A percentile compares a stretch with the other conserved stretches of the same genome.
These are phyloP conservation scores for Entomortierella parvispora DNA, from an alignment of 192 early-diverging fungal genomes.

Conservation along the genomic window DNA sequence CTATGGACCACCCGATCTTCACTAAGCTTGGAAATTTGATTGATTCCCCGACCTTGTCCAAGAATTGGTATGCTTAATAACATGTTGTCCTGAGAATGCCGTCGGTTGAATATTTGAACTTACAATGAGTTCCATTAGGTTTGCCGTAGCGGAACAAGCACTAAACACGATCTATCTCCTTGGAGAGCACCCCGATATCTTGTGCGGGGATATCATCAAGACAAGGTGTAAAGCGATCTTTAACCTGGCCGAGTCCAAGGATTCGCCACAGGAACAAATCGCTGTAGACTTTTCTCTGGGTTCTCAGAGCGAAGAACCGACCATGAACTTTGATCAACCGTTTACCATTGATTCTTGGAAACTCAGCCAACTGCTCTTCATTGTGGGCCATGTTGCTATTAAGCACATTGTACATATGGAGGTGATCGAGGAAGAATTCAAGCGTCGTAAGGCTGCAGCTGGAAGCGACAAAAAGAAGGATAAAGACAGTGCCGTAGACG, in stretches of 20 bases:
- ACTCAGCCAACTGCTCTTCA: slow-evolving; percentile 88
- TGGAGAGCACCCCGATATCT: slow-evolving; percentile 88
- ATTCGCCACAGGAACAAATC: slow-evolving; percentile 52
- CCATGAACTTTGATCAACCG: slow-evolving; percentile 35
- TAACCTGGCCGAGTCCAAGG: slow-evolving; percentile 43
- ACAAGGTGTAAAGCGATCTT: slow-evolving; percentile 74
- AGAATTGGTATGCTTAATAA: slow-evolving; percentile 59
- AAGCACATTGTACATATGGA: slow-evolving; percentile 98
- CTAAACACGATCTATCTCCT: slow-evolving; percentile 93
- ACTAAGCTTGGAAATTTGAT: slow-evolving; percentile 57
- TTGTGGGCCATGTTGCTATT: slow-evolving; percentile 95
- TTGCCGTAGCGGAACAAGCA: slow-evolving; percentile 92
- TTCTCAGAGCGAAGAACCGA: slow-evolving; percentile 15
- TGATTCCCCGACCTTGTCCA: slow-evolving; percentile 55
- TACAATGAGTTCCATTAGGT: slow-evolving; percentile 67
- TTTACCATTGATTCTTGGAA: slow-evolving; percentile 68
- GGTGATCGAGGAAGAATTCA: slow-evolving; percentile 92
- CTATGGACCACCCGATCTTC: slow-evolving; percentile 69
- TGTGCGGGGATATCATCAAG: slow-evolving; percentile 84
- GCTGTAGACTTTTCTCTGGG: slow-evolving; percentile 2
- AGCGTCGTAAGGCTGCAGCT: slow-evolving; percentile 73
- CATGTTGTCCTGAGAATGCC: neutral
- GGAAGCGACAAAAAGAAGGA: slow-evolving; percentile 52
- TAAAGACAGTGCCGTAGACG: slow-evolving; percentile 61
- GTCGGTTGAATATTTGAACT: neutral